A percentile compares a stretch with the other conserved stretches of the same genome.
Evolutionary conservation across 768 basidiomycete species (phyloP).

Genomic region (Chalciporus pseudorubinellus): DNA sequence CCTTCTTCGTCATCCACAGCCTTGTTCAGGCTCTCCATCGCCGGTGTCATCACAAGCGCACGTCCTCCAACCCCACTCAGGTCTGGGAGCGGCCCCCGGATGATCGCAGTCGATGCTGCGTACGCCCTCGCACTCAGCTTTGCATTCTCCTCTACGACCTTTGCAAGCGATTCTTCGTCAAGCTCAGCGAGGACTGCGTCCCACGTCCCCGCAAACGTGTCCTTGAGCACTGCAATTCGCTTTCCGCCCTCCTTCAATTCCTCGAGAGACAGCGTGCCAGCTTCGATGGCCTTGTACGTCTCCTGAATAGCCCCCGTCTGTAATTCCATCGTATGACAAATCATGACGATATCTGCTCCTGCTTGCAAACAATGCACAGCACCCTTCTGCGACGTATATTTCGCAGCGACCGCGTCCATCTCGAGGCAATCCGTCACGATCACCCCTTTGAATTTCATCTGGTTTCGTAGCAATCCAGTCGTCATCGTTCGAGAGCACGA

Average conservation of each 20-base stretch:
- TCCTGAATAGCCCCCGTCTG: constrained; percentile 54
- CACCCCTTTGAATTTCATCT: constrained; percentile 54
- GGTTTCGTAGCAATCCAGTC: constrained; percentile 48
- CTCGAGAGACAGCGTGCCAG: constrained; percentile 40
- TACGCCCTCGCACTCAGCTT: constrained; percentile 50
- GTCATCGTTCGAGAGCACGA: constrained; percentile 57
- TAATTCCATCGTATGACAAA: constrained; percentile 58
- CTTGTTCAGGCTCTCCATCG: constrained; percentile 53
- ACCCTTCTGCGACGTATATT: constrained; percentile 36
- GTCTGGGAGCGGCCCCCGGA: constrained; percentile 38
- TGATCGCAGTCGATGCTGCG: constrained; percentile 42
- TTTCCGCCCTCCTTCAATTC: constrained; percentile 41
- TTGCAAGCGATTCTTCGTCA: constrained; percentile 20
- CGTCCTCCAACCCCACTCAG: constrained; percentile 33
- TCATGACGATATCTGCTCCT: constrained; percentile 73
- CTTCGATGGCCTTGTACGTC: constrained; percentile 49
- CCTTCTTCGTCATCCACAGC: constrained; percentile 60
- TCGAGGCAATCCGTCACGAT: constrained; percentile 75
- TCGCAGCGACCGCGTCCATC: constrained; percentile 66
- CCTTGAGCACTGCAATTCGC: constrained; percentile 52
- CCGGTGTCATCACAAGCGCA: constrained; percentile 54
- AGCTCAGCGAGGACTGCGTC: constrained; percentile 33
- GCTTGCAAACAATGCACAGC: constrained; percentile 57
- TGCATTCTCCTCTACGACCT: constrained; percentile 39
- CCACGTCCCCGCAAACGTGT: constrained; percentile 48